Evolutionary conservation across 2,329 filamentous ascomycete species (phyloP).

Genomic region (Xylaria sp.): DNA sequence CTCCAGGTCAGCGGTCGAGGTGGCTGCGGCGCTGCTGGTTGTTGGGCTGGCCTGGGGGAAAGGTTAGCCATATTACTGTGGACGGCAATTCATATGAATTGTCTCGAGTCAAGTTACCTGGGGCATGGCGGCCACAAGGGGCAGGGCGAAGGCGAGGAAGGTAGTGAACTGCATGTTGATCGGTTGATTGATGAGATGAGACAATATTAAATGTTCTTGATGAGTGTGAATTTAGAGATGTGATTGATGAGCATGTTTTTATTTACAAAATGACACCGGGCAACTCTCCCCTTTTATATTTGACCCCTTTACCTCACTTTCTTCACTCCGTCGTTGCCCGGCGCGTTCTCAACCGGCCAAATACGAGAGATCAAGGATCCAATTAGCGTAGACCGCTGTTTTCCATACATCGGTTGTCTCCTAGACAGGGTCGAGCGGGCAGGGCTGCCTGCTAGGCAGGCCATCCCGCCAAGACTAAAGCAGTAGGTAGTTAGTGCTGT

Average conservation of each 20-base stretch:
- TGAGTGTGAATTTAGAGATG: not conserved
- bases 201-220: not conserved
- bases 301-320: constrained; percentile 9
- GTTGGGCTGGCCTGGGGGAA: constrained; percentile 30
- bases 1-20: constrained; percentile 33
- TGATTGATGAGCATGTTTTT: constrained; percentile 5
- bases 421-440: not conserved
- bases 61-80: not conserved
- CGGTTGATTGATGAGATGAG: not conserved
- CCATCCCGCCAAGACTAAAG: constrained; percentile 21
- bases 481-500: constrained; percentile 14
- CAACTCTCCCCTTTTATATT: constrained; percentile 23
- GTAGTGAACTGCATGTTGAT: constrained; percentile 40
- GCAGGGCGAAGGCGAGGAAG: constrained; percentile 34
- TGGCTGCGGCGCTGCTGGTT: constrained; percentile 29
- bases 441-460: constrained; percentile 29
- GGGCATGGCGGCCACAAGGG: constrained; percentile 37
- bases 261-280: not conserved
- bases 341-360: constrained; percentile 13
- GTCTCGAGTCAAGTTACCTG: constrained; percentile 33
- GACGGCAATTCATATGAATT: not conserved
- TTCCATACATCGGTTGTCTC: not conserved
- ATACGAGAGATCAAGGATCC: not conserved
- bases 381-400: not conserved
- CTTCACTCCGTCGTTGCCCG: constrained; percentile 3